phyloP scores from a whole-genome alignment of 2,329 filamentous ascomycete genomes.

The Colletotrichum sp. region DNA sequence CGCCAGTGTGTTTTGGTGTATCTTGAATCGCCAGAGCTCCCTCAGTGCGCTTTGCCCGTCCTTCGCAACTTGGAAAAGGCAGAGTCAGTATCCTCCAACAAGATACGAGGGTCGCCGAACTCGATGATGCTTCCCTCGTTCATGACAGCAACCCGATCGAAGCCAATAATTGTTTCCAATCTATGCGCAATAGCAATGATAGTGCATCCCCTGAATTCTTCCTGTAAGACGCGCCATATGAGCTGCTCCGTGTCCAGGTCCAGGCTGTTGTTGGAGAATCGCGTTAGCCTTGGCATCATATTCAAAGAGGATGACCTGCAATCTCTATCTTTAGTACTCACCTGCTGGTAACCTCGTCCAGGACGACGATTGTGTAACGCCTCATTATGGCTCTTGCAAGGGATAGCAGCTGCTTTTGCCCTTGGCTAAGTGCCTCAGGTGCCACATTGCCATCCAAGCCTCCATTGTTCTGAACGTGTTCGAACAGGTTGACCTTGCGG shows the following conservation, averaged over 20 bases:
- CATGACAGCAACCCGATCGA: not conserved
- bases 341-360: not conserved
- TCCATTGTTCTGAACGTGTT: not conserved
- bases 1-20: fast-evolving
- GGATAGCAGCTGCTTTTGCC: not conserved
- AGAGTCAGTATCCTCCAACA: fast-evolving
- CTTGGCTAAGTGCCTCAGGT: not conserved
- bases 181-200: not conserved
- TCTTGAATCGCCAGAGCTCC: not conserved
- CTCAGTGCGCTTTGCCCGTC: not conserved
- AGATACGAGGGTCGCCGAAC: not conserved
- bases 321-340: not conserved
- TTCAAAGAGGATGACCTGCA: no score
- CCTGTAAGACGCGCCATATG: not conserved
- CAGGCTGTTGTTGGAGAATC: not conserved
- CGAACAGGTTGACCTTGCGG: not conserved
- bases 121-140: not conserved
- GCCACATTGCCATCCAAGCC: not conserved
- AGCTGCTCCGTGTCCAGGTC: not conserved
- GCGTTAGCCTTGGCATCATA: not conserved
- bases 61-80: not conserved
- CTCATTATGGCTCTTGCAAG: not conserved
- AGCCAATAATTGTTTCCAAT: not conserved
- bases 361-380: not conserved
- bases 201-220: not conserved